phyloP scores from a whole-genome alignment of 257 asterid species.

The Nemophila menziesii region DNA sequence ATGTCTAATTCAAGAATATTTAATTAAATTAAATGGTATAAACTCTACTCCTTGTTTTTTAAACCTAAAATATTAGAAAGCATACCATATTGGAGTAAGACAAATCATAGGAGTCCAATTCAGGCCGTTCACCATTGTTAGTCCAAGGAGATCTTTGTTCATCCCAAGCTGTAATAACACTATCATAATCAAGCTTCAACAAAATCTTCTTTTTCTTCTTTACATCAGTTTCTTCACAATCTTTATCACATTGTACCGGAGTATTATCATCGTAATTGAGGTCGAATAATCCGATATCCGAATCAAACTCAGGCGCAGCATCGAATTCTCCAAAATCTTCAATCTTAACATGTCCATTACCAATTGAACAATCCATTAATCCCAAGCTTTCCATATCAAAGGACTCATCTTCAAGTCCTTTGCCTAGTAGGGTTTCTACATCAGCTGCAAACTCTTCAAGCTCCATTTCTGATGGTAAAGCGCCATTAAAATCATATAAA shows the following conservation, averaged over 20 bases:
- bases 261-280: constrained; percentile 36
- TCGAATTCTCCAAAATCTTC: constrained; percentile 24
- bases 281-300: constrained; percentile 34
- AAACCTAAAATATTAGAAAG: background rate
- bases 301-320: constrained; percentile 14
- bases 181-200: constrained; percentile 55
- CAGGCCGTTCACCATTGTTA: constrained; percentile 59
- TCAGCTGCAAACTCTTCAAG: constrained; percentile 77
- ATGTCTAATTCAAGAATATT: background rate
- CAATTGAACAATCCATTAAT: constrained; percentile 23
- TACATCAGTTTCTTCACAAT: constrained; percentile 8
- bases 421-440: constrained; percentile 64
- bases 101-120: constrained; percentile 43
- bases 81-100: constrained; percentile 57
- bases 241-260: constrained; percentile 9
- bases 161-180: constrained; percentile 66
- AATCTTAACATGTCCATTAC: constrained; percentile 28
- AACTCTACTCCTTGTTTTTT: background rate
- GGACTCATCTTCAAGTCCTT: constrained; percentile 55
- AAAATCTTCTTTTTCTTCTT: constrained; percentile 24
- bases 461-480: constrained; percentile 63
- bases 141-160: constrained; percentile 63
- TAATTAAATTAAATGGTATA: background rate
- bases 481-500: constrained; percentile 16
- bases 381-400: constrained; percentile 67